These are phyloP conservation scores for Yamadazyma endophytica DNA, from an alignment of 805 yeast species.

Conservation along the genomic window DNA sequence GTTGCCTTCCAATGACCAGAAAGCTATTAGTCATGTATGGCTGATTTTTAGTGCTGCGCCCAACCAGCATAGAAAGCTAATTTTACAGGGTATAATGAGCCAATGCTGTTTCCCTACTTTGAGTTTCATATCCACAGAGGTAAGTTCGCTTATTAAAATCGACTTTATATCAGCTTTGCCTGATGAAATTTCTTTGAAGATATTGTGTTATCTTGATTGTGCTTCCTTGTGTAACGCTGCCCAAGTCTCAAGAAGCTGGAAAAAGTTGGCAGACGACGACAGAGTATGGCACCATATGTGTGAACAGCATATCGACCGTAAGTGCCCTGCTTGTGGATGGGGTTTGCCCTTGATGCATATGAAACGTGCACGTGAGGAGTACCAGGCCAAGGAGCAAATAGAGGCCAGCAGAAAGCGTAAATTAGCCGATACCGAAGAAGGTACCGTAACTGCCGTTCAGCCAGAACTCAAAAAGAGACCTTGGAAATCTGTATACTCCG, in stretches of 20 bases:
- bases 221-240: conserved; percentile 92
- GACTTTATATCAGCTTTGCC: conserved; percentile 88
- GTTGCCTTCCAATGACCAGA: conserved; percentile 67
- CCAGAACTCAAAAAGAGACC: conserved; percentile 50
- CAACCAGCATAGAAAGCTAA: conserved; percentile 62
- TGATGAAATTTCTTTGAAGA: conserved; percentile 76
- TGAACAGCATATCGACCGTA: conserved; percentile 95
- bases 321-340: conserved; percentile 99
- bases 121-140: conserved; percentile 78
- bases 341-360: conserved; percentile 93
- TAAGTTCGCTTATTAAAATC: conserved; percentile 73
- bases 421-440: conserved; percentile 3
- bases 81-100: conserved; percentile 75
- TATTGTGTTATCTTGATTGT: conserved; percentile 87
- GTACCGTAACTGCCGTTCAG: conserved; percentile 1
- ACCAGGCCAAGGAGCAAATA: conserved; percentile 8
- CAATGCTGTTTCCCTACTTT: conserved; percentile 96
- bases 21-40: conserved; percentile 80
- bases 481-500: conserved; percentile 93
- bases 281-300: conserved; percentile 98
- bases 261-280: conserved; percentile 88
- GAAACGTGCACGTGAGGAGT: conserved; percentile 59
- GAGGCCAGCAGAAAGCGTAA: conserved; percentile 3
- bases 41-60: conserved; percentile 76
- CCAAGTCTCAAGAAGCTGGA: conserved; percentile 86